Conservation (phyloP, 2,329 filamentous ascomycete genomes). For the Aspergillus sp. region DNA sequence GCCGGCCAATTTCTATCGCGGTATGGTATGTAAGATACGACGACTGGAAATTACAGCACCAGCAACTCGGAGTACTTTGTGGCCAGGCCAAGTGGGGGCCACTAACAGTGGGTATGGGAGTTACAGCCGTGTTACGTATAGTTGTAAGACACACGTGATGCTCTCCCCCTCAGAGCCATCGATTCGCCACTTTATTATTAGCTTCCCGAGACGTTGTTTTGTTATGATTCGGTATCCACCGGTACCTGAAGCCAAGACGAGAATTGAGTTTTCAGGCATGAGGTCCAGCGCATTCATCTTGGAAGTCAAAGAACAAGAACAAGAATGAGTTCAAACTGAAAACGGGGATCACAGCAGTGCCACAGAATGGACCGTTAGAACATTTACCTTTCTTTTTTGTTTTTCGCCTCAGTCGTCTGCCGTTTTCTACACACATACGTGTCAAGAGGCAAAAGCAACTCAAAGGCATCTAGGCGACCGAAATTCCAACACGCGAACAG, state of each 20-base stretch:
- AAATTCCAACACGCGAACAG: slow-evolving; percentile 5
- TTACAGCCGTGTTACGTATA: slow-evolving; percentile 2
- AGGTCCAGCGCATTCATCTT: background rate
- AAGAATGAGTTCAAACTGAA: slow-evolving; percentile 1
- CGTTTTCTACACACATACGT: background rate
- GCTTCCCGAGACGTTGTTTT: slow-evolving; percentile 6
- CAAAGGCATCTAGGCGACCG: background rate
- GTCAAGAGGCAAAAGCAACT: background rate
- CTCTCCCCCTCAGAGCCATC: background rate
- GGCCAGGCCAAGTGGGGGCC: slow-evolving; percentile 4
- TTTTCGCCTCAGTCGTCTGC: background rate
- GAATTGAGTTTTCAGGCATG: slow-evolving; percentile 11
- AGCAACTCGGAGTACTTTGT: slow-evolving; percentile 2
- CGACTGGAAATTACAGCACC: background rate
- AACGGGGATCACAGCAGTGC: background rate
- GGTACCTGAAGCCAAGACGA: slow-evolving; percentile 18
- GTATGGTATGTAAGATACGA: slow-evolving; percentile 16
- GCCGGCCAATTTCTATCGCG: background rate
- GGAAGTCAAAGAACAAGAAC: background rate
- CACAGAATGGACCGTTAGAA: background rate
- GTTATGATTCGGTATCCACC: slow-evolving; percentile 9
- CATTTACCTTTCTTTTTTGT: background rate
- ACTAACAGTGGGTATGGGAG: background rate
- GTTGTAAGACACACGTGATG: slow-evolving; percentile 12
- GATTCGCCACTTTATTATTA: slow-evolving; percentile 22